Evolutionary conservation across 352 stramenopile genomes (phyloP).

Genomic region (Aphanomyces euteiches): DNA sequence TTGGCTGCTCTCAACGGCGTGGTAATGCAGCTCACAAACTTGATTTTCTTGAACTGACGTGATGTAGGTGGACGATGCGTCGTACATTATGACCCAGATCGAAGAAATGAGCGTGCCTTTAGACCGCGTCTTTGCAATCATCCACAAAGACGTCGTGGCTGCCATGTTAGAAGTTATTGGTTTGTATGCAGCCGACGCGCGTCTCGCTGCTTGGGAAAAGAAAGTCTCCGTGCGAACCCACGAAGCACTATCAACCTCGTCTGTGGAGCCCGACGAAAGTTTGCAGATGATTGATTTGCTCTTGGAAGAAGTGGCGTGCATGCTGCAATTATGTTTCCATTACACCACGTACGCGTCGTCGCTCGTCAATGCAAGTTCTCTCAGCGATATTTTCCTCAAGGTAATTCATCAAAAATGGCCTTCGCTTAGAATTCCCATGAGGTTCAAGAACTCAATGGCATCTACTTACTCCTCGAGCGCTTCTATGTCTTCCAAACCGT

Average conservation of each 20-base stretch:
- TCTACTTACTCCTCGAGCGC: conserved; percentile 76
- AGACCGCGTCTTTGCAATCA: conserved; percentile 54
- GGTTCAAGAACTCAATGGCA: conserved; percentile 65
- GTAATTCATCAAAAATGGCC: neutral
- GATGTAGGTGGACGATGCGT: conserved; percentile 17
- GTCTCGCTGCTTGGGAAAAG: conserved; percentile 74
- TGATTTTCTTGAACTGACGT: neutral
- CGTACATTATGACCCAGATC: conserved; percentile 15
- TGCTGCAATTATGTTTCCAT: conserved; percentile 67
- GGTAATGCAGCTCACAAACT: conserved; percentile 1
- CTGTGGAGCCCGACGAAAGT: conserved; percentile 72
- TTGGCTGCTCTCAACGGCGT: conserved; percentile 15
- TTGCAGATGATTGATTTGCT: conserved; percentile 85
- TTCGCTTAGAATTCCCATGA: neutral
- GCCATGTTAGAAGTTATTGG: conserved; percentile 63
- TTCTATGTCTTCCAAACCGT: conserved; percentile 85
- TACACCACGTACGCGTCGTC: conserved; percentile 47
- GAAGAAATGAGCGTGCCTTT: conserved; percentile 36
- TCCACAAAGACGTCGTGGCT: conserved; percentile 54
- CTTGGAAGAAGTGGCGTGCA: conserved; percentile 72
- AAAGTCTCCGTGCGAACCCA: conserved; percentile 31
- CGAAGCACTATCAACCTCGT: conserved; percentile 20
- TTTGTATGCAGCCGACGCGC: conserved; percentile 65
- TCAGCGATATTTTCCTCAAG: neutral
- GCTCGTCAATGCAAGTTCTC: neutral